phyloP scores from a whole-genome alignment of 179 eudicot genomes.

The Beta macrorhiza region DNA sequence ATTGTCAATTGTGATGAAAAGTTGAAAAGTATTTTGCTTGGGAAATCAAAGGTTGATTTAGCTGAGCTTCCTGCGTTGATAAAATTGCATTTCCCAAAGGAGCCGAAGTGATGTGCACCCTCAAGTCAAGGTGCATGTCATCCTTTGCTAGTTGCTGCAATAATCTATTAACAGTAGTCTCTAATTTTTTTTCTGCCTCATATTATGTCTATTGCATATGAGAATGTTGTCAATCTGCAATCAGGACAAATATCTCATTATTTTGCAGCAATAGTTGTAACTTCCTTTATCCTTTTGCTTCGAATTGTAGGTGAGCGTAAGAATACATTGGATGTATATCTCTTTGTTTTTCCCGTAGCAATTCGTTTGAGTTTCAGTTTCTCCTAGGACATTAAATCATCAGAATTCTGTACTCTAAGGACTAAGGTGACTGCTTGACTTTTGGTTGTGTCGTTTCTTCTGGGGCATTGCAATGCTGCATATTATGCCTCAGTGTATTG shows the following conservation, averaged over 20 bases:
- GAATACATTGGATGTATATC: not conserved
- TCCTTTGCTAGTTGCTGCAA: conserved; percentile 11
- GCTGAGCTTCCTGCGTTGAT: conserved; percentile 81
- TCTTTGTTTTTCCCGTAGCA: not conserved
- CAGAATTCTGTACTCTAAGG: not conserved
- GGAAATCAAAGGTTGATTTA: conserved; percentile 68
- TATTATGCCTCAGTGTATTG: not conserved
- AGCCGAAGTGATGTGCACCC: conserved; percentile 40
- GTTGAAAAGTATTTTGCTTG: conserved; percentile 78
- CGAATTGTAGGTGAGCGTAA: not conserved
- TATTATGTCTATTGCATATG: not conserved
- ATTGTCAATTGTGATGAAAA: conserved; percentile 80
- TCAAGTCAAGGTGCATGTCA: conserved; percentile 19
- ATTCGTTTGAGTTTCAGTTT: not conserved
- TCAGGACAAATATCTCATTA: not conserved
- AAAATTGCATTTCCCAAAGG: conserved; percentile 86
- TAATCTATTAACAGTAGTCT: not conserved
- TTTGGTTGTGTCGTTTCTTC: not conserved
- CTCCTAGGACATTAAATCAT: not conserved
- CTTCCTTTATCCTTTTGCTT: not conserved
- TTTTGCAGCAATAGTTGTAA: not conserved
- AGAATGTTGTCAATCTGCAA: not conserved
- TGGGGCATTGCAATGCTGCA: not conserved
- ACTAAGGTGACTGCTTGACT: not conserved
- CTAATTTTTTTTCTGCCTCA: not conserved